These are phyloP conservation scores for Mrakia frigida DNA, from an alignment of 768 basidiomycete genomes.

Conservation along the genomic window DNA sequence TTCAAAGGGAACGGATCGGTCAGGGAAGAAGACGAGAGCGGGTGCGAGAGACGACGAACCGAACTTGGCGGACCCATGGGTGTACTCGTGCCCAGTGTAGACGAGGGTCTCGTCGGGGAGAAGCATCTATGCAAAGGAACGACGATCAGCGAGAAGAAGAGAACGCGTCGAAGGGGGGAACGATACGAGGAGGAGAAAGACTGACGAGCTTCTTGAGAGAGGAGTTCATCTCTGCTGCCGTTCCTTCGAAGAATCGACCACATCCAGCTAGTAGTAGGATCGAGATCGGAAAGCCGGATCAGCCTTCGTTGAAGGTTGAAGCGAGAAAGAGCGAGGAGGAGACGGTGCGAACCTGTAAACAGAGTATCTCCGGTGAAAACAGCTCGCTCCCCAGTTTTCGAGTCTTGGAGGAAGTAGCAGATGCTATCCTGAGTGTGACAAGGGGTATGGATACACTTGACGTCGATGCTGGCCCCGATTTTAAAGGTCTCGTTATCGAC, in stretches of 20 bases:
- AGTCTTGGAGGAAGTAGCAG: conserved; percentile 27
- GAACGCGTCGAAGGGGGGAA: neutral
- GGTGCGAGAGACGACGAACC: neutral
- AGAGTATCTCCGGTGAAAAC: conserved; percentile 33
- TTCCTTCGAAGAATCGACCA: conserved; percentile 33
- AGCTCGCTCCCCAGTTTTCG: conserved; percentile 9
- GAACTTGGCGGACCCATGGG: conserved; percentile 24
- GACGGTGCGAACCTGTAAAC: neutral
- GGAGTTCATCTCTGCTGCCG: conserved; percentile 27
- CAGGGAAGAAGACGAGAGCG: neutral
- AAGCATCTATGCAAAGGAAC: conserved; percentile 14
- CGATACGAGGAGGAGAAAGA: neutral
- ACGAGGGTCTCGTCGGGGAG: conserved; percentile 27
- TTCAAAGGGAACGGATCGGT: neutral
- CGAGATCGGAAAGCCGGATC: too few species aligned
- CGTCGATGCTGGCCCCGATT: conserved; percentile 23
- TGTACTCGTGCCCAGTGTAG: conserved; percentile 32
- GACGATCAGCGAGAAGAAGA: neutral
- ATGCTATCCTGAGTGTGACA: conserved; percentile 32
- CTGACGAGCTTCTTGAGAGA: conserved; percentile 28
- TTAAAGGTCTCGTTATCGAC: conserved; percentile 20
- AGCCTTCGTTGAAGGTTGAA: too few species aligned
- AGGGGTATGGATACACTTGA: conserved; percentile 25
- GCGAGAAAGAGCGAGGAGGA: too few species aligned
- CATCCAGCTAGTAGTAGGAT: conserved; percentile 15